A percentile compares a stretch with the other conserved stretches of the same genome.
phyloP scores from a whole-genome alignment of 768 basidiomycete species.

The Auriscalpium orientale region DNA sequence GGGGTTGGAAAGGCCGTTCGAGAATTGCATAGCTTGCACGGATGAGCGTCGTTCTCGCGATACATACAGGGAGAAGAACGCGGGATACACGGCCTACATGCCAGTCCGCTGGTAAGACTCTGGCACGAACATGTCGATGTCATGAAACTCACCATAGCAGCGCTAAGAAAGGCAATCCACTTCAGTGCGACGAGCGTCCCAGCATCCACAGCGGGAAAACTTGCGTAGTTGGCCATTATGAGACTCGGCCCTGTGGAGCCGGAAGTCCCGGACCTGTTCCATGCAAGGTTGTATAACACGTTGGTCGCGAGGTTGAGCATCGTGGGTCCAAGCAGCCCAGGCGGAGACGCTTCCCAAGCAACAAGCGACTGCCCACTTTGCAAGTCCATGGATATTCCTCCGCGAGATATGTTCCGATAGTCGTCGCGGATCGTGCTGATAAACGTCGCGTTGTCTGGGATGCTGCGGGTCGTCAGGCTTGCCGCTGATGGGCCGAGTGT shows the following conservation, averaged over 20 bases:
- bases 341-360: constrained; percentile 65
- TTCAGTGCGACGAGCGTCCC: constrained; percentile 56
- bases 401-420: constrained; percentile 49
- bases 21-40: constrained; percentile 78
- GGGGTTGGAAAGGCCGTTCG: constrained; percentile 65
- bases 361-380: constrained; percentile 44
- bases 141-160: constrained; percentile 47
- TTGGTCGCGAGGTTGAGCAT: constrained; percentile 67
- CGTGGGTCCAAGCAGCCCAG: constrained; percentile 48
- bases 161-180: constrained; percentile 72
- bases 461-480: constrained; percentile 29
- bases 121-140: not conserved
- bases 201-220: constrained; percentile 48
- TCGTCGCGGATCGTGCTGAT: constrained; percentile 41
- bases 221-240: constrained; percentile 49
- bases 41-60: constrained; percentile 62
- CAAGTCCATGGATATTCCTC: constrained; percentile 60
- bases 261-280: constrained; percentile 41
- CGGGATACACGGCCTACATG: constrained; percentile 63
- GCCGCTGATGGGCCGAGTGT: constrained; percentile 37
- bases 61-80: constrained; percentile 75
- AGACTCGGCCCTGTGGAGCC: constrained; percentile 32
- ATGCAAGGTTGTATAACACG: constrained; percentile 53
- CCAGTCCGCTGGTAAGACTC: not conserved
- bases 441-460: constrained; percentile 56